Base-by-base conservation (phyloP, 305 asterid species). In the Solanum aculeatissimum region DNA sequence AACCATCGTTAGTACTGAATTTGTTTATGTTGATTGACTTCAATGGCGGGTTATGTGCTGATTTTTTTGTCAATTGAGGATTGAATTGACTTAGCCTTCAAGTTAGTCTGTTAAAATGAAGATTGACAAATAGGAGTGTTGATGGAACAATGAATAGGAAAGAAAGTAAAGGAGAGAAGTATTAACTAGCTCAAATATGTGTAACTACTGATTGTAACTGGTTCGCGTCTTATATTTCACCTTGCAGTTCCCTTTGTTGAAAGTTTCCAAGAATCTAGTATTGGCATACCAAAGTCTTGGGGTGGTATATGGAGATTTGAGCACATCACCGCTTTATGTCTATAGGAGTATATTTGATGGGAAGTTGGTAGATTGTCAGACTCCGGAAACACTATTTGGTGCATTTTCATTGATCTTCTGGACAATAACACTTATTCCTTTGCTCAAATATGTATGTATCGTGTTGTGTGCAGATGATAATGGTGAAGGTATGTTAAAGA, bases 291-390 rank as follows among this genome's bases (percentile, higher is more conserved):
- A 95, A 89, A 94, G 99, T 96, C 89, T 95, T 62, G 99, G 98
- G 40, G 98, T 97, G 83, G 98, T 97, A 72, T 97, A 92, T 86
- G 99, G 99, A 89, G 98, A 95, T 89, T 91, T 97, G 87, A 95
- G 98, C 93, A 97, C 99, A 42, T 97, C 98, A 16, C 98, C 98
- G 7, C 96, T 97, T 45, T 97, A 97, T 86, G 98, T 95, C 51
- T 97, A 88, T 89, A 92, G 87, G 88, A 93, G 97, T 75, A 87
- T 92, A 88, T 97, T 97, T 89, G 84, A 80, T 0, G 95, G 94
- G 89, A 97, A 89, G 90, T 85, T 92, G 92, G 93, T 87, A 23
- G 62, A 90, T 63, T 89, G 91, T 90, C 95, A 87, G 87, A 89
- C 89, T 87, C 88, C 95, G 4, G 95, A 92, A 32, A 87, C 90